These are phyloP conservation scores for Sordariomycetes sp. DNA, from an alignment of 2,329 filamentous ascomycete species.

Conservation along the genomic window DNA sequence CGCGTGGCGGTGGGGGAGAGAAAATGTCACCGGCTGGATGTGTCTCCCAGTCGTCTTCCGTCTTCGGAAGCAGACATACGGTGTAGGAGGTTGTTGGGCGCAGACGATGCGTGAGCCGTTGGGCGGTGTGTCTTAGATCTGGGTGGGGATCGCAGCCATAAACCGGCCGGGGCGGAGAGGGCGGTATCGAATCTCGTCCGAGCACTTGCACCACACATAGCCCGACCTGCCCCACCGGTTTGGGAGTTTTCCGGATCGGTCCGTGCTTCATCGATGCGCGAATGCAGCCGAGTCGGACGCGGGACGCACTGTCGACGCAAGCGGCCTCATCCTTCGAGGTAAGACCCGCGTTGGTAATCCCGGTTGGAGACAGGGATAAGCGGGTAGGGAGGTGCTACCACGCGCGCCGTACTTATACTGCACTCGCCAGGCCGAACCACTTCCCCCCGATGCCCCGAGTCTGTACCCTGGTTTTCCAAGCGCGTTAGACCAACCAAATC, in stretches of 20 bases:
- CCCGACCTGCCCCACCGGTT: neutral
- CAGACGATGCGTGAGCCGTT: neutral
- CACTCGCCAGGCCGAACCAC: too few relatives aligned
- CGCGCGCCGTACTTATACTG: too few relatives aligned
- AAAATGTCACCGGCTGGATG: neutral
- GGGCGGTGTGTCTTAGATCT: neutral
- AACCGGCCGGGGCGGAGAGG: neutral
- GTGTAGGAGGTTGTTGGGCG: neutral
- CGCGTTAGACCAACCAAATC: neutral
- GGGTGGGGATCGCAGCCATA: neutral
- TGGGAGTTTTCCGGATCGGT: neutral
- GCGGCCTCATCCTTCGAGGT: too few relatives aligned
- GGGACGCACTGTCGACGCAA: too few relatives aligned
- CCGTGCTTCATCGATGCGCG: neutral
- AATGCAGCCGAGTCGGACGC: neutral
- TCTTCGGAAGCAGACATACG: neutral
- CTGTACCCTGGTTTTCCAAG: neutral
- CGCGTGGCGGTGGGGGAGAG: too few relatives aligned
- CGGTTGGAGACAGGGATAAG: too few relatives aligned
- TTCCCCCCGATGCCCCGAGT: neutral
- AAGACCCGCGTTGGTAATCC: too few relatives aligned
- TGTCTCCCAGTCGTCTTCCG: neutral
- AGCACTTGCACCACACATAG: neutral
- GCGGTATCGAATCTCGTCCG: neutral
- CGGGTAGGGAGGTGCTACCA: too few relatives aligned